Evolutionary conservation across 2,329 filamentous ascomycete species (phyloP), one percentile per base, ranked within the genome.

Genomic region (Penicillium freii): DNA sequence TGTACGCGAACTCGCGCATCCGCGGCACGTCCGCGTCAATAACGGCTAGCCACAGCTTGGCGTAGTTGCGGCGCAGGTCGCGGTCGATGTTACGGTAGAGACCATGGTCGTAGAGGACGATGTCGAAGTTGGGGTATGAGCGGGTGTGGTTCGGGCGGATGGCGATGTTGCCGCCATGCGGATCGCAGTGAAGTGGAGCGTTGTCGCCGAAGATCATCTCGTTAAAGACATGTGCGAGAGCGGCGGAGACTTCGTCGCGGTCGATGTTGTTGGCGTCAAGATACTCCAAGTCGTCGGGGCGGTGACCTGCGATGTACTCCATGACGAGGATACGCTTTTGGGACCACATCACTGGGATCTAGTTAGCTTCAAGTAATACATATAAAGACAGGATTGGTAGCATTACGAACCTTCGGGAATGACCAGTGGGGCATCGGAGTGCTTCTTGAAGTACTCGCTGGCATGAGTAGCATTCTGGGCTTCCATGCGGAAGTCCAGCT

Each of bases 201-300:
- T 88, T 84, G 51, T 87, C 84, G 48, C 93, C 92, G 65, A 99
- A 99, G 65, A 99, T 97, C 94, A 99, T 99, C 73, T 97, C 92
- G 79, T 99, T 99, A 82, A 99, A 99, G 58, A 99, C 91, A 58
- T 88, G 87, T 0, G 94, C 89, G 4, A 99, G 81, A 0, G 92
- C 89, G 1, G 93, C 92, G 0, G 92, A 96, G 5, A 99, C 94
- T 75, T 97, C 93, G 70, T 97, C 94, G 21, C 94, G 87, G 74
- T 96, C 91, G 71, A 99, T 99, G 57, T 85, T 84, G 71, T 95
- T 89, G 7, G 82, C 79, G 73, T 97, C 94, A 4, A 99, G 81
- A 71, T 90, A 97, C 17, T 85, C 85, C 1, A 97, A 83, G 71
- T 99, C 93, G 72, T 99, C 94, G 2, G 92, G 88, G 21, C 94